Conservation (phyloP, 176 grass and related monocot species). For the Miscanthus lutarioriparius region DNA sequence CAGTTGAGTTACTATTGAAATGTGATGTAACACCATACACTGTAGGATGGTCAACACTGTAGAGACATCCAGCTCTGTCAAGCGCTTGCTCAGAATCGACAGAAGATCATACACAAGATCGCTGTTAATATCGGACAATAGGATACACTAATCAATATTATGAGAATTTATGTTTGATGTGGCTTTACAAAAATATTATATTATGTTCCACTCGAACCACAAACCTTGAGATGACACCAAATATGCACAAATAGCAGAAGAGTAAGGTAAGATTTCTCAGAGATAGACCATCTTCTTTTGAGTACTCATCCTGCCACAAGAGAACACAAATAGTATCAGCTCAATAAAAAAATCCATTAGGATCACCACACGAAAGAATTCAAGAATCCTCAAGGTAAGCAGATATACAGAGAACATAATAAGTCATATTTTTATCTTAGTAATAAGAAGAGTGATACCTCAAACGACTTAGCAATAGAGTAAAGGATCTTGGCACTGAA, state of each 20-base stretch:
- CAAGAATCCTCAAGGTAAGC: neutral
- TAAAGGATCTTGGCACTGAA: constrained; percentile 88
- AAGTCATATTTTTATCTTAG: neutral
- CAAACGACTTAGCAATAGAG: constrained; percentile 72
- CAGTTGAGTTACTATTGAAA: constrained; percentile 18
- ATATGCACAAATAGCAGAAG: constrained; percentile 75
- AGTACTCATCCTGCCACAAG: constrained; percentile 72
- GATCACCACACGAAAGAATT: neutral
- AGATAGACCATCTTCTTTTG: constrained; percentile 76
- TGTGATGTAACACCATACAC: constrained; percentile 52
- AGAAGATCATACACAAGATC: constrained; percentile 90
- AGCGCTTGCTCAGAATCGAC: constrained; percentile 57
- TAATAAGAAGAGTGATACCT: constrained; percentile 54
- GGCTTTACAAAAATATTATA: constrained; percentile 11
- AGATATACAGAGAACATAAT: constrained; percentile 1
- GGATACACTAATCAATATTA: neutral
- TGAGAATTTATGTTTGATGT: constrained; percentile 24
- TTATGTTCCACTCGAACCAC: constrained; percentile 26
- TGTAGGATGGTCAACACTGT: constrained; percentile 71
- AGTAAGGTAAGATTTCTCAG: constrained; percentile 79
- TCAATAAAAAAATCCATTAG: neutral
- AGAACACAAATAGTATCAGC: constrained; percentile 24
- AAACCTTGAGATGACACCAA: constrained; percentile 83
- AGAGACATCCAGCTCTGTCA: constrained; percentile 86
- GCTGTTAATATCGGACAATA: constrained; percentile 38